Evolutionary conservation across 1,284 basidiomycete genomes (phyloP).

Genomic region (Fomitopsis schrenkii): DNA sequence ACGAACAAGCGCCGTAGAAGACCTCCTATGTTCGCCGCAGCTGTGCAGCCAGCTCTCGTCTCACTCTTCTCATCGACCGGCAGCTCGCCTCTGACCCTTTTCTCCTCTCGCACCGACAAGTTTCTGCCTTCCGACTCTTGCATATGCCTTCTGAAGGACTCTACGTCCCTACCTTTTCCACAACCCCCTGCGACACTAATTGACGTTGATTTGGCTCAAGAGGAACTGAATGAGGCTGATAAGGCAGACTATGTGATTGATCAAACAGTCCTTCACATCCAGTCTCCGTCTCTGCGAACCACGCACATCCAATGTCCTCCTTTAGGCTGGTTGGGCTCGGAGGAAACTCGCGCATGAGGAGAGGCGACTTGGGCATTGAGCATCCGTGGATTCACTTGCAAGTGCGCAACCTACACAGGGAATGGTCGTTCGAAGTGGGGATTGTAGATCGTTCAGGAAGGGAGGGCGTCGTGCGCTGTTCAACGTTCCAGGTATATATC

Average conservation of each 20-base stretch:
- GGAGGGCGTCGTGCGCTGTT: constrained; percentile 63
- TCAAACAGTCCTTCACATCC: constrained; percentile 80
- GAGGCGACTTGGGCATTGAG: constrained; percentile 54
- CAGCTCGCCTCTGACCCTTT: constrained; percentile 59
- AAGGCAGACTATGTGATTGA: constrained; percentile 37
- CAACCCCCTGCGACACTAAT: constrained; percentile 42
- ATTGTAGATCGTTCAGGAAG: constrained; percentile 60
- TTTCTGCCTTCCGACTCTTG: constrained; percentile 60
- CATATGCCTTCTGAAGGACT: constrained; percentile 62
- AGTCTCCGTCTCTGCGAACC: constrained; percentile 65
- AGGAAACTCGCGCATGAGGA: constrained; percentile 1
- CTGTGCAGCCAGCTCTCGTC: constrained; percentile 56
- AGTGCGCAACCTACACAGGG: constrained; percentile 60
- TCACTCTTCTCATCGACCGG: constrained; percentile 80
- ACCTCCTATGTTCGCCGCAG: constrained; percentile 21
- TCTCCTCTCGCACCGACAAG: constrained; percentile 46
- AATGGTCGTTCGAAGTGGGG: constrained; percentile 77
- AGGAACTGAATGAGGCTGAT: background rate
- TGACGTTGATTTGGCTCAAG: constrained; percentile 27
- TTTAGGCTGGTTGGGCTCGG: background rate
- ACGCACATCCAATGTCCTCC: constrained; percentile 71
- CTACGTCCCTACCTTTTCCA: constrained; percentile 48
- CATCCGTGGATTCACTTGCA: constrained; percentile 77
- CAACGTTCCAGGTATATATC: constrained; percentile 73
- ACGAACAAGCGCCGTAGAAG: too few species aligned